Conservation (phyloP, 768 basidiomycete genomes). For the Pisolithus microcarpus region DNA sequence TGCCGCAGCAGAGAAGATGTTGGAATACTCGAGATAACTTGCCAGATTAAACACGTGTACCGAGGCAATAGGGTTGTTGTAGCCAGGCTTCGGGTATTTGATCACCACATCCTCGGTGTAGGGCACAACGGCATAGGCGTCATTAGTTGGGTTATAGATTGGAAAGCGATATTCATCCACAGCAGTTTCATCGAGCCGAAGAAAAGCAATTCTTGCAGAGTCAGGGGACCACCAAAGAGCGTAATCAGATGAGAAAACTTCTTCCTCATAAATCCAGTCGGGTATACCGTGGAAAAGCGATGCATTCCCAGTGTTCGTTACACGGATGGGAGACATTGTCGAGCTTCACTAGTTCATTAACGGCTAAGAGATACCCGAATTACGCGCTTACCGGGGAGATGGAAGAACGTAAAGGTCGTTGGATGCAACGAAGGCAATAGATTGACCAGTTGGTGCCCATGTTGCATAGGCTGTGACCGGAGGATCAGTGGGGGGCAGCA, state of each 20-base stretch:
- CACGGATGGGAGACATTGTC: constrained; percentile 49
- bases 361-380: background rate
- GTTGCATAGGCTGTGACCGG: constrained; percentile 71
- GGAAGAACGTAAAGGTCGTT: constrained; percentile 89
- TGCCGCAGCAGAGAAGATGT: constrained; percentile 28
- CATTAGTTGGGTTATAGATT: constrained; percentile 80
- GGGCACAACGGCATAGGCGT: constrained; percentile 64
- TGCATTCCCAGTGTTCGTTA: constrained; percentile 75
- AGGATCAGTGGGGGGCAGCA: constrained; percentile 61
- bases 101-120: constrained; percentile 63
- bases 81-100: constrained; percentile 86
- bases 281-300: constrained; percentile 92
- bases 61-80: constrained; percentile 79
- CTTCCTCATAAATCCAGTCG: constrained; percentile 98
- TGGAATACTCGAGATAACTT: constrained; percentile 35
- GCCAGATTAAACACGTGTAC: constrained; percentile 78
- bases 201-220: constrained; percentile 60
- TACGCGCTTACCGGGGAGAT: constrained; percentile 47
- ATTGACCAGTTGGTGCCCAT: constrained; percentile 79
- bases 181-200: constrained; percentile 79
- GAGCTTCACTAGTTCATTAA: constrained; percentile 19
- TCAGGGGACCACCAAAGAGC: constrained; percentile 90
- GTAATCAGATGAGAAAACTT: constrained; percentile 65
- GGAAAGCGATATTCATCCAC: constrained; percentile 87
- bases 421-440: constrained; percentile 76